Percentiles rank a stretch among this genome's conserved stretches.
Evolutionary conservation across 208 protist genomes (phyloP).

Genomic region (Acanthamoeba triangularis): DNA sequence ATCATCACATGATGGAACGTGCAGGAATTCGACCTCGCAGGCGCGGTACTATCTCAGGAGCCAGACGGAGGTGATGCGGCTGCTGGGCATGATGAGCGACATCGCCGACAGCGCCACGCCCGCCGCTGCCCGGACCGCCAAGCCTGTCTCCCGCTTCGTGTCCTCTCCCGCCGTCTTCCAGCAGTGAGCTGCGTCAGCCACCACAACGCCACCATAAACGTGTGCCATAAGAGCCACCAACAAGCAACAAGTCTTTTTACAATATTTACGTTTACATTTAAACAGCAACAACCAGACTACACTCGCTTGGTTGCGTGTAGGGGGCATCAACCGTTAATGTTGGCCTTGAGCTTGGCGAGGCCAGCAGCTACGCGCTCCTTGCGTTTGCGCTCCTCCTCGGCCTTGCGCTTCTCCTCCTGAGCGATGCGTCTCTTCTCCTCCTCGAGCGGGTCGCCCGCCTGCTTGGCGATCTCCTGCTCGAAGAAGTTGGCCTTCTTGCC

Average conservation of each 20-base stretch:
- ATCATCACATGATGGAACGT: background rate
- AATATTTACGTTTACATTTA: too few relatives aligned
- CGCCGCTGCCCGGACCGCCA: background rate
- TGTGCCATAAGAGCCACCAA: too few relatives aligned
- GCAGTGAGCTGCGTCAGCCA: background rate
- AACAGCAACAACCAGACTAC: too few relatives aligned
- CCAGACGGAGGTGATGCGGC: conserved; percentile 35
- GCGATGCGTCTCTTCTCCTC: background rate
- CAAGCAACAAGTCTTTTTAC: too few relatives aligned
- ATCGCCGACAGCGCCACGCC: background rate
- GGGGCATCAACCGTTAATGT: background rate
- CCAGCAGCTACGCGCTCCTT: conserved; percentile 5
- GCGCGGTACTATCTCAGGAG: conserved; percentile 31
- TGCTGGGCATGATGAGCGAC: conserved; percentile 25
- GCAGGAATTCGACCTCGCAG: conserved; percentile 46
- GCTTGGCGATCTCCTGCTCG: conserved; percentile 59
- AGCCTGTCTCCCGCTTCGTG: background rate
- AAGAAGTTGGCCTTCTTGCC: conserved; percentile 46
- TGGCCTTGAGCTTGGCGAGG: conserved; percentile 44
- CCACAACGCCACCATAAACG: too few relatives aligned
- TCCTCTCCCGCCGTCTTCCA: conserved; percentile 36
- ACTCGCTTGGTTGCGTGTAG: too few relatives aligned
- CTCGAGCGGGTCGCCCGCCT: conserved; percentile 27
- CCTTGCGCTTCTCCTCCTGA: conserved; percentile 9
- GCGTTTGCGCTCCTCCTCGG: conserved; percentile 9